Percentiles rank a stretch among this genome's conserved stretches.
phyloP scores from a whole-genome alignment of 345 rosid species.

The Salix purpurea region DNA sequence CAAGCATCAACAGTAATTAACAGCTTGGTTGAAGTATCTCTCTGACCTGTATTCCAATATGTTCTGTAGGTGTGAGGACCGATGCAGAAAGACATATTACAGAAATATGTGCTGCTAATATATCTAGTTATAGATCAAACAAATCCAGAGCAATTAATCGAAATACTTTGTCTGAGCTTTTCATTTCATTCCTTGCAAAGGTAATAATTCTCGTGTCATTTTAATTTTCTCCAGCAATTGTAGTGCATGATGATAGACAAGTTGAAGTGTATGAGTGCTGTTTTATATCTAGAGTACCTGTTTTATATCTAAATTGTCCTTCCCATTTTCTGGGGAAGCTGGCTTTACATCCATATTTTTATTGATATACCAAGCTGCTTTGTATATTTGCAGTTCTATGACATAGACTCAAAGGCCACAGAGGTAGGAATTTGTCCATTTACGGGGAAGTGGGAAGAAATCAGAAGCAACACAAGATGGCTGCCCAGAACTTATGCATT shows the following conservation, averaged over 20 bases:
- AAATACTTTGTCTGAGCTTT: conserved; percentile 69
- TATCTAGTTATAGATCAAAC: conserved; percentile 46
- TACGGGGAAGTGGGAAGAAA: conserved; percentile 65
- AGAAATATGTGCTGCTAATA: conserved; percentile 47
- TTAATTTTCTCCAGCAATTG: not conserved
- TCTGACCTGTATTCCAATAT: conserved; percentile 4
- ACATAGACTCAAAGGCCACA: conserved; percentile 40
- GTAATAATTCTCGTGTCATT: conserved; percentile 27
- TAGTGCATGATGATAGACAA: not conserved
- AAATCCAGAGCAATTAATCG: conserved; percentile 38
- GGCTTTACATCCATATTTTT: not conserved
- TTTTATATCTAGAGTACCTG: not conserved
- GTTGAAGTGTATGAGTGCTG: not conserved
- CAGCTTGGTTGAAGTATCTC: not conserved
- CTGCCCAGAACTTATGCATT: conserved; percentile 65
- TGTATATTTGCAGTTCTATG: conserved; percentile 48
- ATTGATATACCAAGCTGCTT: not conserved
- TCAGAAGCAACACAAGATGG: conserved; percentile 65
- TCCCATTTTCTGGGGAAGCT: not conserved
- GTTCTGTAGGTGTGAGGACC: conserved; percentile 55
- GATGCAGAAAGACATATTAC: conserved; percentile 58
- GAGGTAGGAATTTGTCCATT: conserved; percentile 73
- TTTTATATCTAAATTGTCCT: not conserved
- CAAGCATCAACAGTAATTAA: not conserved
- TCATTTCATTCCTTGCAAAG: conserved; percentile 74